These are phyloP conservation scores for Hymenoscyphus fraxineus DNA, from an alignment of 2,329 filamentous ascomycete genomes.

Conservation along the genomic window DNA sequence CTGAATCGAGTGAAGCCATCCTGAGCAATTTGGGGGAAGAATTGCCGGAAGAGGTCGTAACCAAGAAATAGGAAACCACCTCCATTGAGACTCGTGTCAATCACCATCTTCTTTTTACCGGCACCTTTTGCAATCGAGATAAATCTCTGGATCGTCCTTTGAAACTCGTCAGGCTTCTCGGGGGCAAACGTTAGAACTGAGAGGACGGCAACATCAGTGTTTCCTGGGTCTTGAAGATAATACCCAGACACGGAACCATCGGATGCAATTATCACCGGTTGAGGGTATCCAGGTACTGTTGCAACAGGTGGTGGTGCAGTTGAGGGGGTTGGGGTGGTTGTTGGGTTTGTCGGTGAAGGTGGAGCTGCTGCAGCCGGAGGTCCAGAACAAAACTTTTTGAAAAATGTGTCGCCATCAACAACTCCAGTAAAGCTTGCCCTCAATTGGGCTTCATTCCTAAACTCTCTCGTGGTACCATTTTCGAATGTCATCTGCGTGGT, in stretches of 20 bases:
- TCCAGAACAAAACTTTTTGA: conserved; percentile 17
- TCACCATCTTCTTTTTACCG: conserved; percentile 54
- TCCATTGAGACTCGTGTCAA: conserved; percentile 57
- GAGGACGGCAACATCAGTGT: conserved; percentile 20
- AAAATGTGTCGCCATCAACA: conserved; percentile 20
- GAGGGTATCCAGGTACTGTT: conserved; percentile 16
- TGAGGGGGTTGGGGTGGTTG: background rate
- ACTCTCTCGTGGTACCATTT: conserved; percentile 35
- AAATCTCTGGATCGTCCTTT: conserved; percentile 33
- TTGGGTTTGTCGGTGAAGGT: conserved; percentile 5
- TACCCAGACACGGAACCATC: conserved; percentile 20
- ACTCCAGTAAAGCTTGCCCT: conserved; percentile 31
- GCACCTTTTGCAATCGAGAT: conserved; percentile 41
- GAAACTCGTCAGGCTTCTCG: conserved; percentile 16
- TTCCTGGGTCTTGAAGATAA: conserved; percentile 13
- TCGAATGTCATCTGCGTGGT: conserved; percentile 36
- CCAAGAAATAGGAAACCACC: conserved; percentile 44
- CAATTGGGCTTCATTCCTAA: conserved; percentile 34
- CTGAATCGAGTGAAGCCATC: conserved; percentile 9
- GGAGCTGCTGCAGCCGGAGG: background rate
- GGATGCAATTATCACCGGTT: conserved; percentile 13
- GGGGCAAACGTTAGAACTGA: conserved; percentile 12
- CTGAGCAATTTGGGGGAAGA: conserved; percentile 9
- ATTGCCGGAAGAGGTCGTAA: conserved; percentile 9
- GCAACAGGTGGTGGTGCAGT: conserved; percentile 2